Evolutionary conservation across 78 protist genomes (phyloP).

Genomic region (Dictyostelium firmibasis): DNA sequence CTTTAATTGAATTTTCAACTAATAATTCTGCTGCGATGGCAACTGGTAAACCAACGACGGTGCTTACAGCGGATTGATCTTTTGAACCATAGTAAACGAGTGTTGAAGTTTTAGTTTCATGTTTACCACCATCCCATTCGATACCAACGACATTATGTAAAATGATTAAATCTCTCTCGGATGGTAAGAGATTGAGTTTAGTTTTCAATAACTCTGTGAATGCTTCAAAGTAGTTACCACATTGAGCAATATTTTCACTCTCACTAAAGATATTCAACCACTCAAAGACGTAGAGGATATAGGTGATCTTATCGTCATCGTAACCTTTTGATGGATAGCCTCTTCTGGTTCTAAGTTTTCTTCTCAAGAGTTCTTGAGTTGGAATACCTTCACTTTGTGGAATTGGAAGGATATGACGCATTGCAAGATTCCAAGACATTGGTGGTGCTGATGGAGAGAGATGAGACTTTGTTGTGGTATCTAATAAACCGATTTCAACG

Average conservation of each 20-base stretch:
- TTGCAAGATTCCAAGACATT: slow-evolving; percentile 58
- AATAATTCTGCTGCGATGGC: slow-evolving; percentile 86
- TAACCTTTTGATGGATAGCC: slow-evolving; percentile 80
- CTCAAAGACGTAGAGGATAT: slow-evolving; percentile 36
- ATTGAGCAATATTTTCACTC: background rate
- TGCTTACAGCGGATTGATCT: slow-evolving; percentile 81
- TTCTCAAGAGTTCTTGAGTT: slow-evolving; percentile 59
- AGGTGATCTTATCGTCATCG: slow-evolving; percentile 74
- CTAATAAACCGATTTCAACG: slow-evolving; percentile 72
- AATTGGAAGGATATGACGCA: slow-evolving; percentile 31
- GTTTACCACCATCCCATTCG: slow-evolving; percentile 70
- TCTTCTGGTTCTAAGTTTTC: slow-evolving; percentile 56
- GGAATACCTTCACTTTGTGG: slow-evolving; percentile 13
- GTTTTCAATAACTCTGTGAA: slow-evolving; percentile 52
- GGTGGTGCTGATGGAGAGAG: background rate
- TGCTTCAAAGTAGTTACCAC: slow-evolving; percentile 44
- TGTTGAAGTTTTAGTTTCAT: slow-evolving; percentile 78
- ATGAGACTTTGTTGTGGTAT: background rate
- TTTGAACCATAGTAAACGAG: slow-evolving; percentile 70
- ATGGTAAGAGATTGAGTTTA: slow-evolving; percentile 50
- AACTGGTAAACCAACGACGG: slow-evolving; percentile 90
- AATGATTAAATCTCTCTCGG: slow-evolving; percentile 79
- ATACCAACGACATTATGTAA: slow-evolving; percentile 77
- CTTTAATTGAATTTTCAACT: slow-evolving; percentile 53
- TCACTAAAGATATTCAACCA: slow-evolving; percentile 57